These are phyloP conservation scores for Purshia tridentata DNA, from an alignment of 306 rosid genomes.

Conservation along the genomic window DNA sequence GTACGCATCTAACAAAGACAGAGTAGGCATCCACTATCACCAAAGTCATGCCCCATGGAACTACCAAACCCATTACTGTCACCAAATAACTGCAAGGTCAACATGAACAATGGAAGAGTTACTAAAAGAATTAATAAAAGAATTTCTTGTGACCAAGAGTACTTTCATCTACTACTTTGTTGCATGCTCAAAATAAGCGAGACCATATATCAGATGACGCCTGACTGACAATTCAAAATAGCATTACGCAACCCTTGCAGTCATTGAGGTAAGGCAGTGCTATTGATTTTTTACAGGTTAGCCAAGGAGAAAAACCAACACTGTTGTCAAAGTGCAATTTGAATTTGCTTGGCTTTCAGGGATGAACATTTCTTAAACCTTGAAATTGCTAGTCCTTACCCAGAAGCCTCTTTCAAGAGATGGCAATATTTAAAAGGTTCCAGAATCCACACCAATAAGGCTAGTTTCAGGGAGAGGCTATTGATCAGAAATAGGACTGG, in stretches of 20 bases:
- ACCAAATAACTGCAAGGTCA: slow-evolving; percentile 70
- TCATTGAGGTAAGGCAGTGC: background rate
- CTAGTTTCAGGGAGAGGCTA: background rate
- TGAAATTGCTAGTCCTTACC: background rate
- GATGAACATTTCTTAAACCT: background rate
- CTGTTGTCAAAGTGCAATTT: background rate
- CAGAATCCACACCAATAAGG: slow-evolving; percentile 9
- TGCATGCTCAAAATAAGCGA: background rate
- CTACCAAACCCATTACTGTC: slow-evolving; percentile 84
- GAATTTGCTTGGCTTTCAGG: background rate
- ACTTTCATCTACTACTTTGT: background rate
- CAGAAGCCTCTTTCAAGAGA: background rate
- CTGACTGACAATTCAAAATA: background rate
- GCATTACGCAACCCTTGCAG: background rate
- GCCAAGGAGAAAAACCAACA: background rate
- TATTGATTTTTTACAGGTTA: background rate
- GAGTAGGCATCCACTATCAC: slow-evolving; percentile 74
- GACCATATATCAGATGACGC: background rate
- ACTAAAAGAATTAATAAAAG: background rate
- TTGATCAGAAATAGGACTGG: background rate
- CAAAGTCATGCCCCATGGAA: slow-evolving; percentile 88
- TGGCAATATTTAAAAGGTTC: background rate
- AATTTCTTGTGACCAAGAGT: background rate
- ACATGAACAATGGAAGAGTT: slow-evolving; percentile 25
- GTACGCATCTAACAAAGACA: slow-evolving; percentile 56